A percentile compares a stretch with the other conserved stretches of the same genome.
phyloP scores from a whole-genome alignment of 768 basidiomycete genomes.

The Lentinus brumalis region DNA sequence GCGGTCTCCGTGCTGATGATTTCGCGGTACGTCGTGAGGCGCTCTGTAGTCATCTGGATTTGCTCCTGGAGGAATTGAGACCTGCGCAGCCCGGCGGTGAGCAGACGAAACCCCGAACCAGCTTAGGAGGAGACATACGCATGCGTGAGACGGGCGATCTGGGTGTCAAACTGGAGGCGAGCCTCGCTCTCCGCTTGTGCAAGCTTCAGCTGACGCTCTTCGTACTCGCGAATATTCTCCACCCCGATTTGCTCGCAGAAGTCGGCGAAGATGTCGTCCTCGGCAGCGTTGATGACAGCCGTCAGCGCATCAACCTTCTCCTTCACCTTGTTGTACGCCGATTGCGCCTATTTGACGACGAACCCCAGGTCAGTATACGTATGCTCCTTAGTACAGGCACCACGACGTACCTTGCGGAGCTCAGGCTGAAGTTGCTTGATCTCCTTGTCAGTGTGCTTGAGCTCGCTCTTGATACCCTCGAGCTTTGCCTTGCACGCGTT shows the following conservation, averaged over 20 bases:
- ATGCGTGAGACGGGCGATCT: slow-evolving; percentile 82
- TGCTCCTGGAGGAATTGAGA: slow-evolving; percentile 82
- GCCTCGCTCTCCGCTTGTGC: slow-evolving; percentile 89
- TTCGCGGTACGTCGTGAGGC: slow-evolving; percentile 56
- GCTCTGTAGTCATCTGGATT: slow-evolving; percentile 61
- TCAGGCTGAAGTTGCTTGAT: slow-evolving; percentile 68
- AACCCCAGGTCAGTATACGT: neutral
- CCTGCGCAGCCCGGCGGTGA: slow-evolving; percentile 41
- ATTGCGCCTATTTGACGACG: slow-evolving; percentile 48
- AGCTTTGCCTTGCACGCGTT: slow-evolving; percentile 74
- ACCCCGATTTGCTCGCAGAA: slow-evolving; percentile 86
- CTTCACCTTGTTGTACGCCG: slow-evolving; percentile 52
- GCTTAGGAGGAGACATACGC: slow-evolving; percentile 55
- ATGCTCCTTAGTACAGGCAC: neutral
- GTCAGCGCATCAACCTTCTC: slow-evolving; percentile 57
- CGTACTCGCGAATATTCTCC: slow-evolving; percentile 86
- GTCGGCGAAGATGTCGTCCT: slow-evolving; percentile 71
- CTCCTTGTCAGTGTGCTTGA: slow-evolving; percentile 78
- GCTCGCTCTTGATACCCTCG: slow-evolving; percentile 78
- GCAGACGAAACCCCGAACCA: neutral
- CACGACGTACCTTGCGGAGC: slow-evolving; percentile 58
- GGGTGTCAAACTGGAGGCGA: slow-evolving; percentile 78
- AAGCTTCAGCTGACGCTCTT: slow-evolving; percentile 85
- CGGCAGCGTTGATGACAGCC: slow-evolving; percentile 68
- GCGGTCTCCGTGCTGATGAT: slow-evolving; percentile 53